Percentiles rank a stretch among this genome's conserved stretches.
Conservation (phyloP, 306 rosid genomes). For the Medicago ruthenica region DNA sequence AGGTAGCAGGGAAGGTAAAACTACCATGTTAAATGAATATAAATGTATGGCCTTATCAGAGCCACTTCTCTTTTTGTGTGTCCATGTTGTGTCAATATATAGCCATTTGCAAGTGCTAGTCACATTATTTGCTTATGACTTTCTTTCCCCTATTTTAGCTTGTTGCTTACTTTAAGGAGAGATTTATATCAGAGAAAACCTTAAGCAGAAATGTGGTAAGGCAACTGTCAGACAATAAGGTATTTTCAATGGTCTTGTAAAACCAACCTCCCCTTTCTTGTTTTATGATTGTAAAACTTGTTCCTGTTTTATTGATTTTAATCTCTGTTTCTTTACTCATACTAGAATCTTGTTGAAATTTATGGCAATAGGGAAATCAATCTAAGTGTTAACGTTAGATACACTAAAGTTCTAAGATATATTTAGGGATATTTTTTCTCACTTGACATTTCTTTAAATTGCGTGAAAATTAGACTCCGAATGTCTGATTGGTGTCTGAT, state of each 20-base stretch:
- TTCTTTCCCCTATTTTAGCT: conserved; percentile 56
- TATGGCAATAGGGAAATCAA: no score
- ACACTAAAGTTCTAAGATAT: no score
- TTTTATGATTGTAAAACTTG: conserved; percentile 30
- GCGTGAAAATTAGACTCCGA: not conserved
- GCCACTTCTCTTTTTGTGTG: not conserved
- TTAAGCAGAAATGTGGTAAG: conserved; percentile 73
- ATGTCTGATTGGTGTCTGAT: not conserved
- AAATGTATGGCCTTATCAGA: conserved; percentile 17
- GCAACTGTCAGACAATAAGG: conserved; percentile 69
- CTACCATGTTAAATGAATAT: not conserved
- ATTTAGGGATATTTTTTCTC: not conserved
- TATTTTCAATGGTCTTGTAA: conserved; percentile 38
- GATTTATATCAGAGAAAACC: conserved; percentile 79
- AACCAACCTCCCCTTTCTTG: conserved; percentile 30
- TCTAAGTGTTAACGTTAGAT: no score
- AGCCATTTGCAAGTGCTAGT: conserved; percentile 22
- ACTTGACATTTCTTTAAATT: not conserved
- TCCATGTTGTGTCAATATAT: conserved; percentile 27
- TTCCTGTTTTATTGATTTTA: not conserved
- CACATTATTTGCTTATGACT: conserved; percentile 41
- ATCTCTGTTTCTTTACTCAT: no score
- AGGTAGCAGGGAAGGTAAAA: no score
- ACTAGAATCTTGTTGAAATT: no score
- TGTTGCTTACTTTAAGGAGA: conserved; percentile 68